Base-by-base conservation (phyloP, 805 yeast species). In the Candida taoyuanica region DNA sequence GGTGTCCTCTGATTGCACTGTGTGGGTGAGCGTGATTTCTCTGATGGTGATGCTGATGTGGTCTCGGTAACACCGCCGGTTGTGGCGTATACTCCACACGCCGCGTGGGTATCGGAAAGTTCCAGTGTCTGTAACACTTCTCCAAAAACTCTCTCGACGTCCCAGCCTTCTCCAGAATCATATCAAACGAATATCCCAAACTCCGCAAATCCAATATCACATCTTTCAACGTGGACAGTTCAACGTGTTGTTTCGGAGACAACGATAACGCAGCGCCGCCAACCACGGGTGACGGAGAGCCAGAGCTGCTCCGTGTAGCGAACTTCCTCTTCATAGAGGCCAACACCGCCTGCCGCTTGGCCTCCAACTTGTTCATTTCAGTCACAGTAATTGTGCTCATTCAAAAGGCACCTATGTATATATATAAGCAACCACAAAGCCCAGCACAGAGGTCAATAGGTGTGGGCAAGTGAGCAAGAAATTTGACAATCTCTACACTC, bases 201-300 rank as follows among this genome's bases (percentile, higher is more conserved):
- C 53, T 38, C 27, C 55, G 39, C n/a, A 55, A 31, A 13, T 54
- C 60, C n/a, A 45, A 14, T 1, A 55, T 38, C 5, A 53, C 53
- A 13, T 46, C 47, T 28, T 46, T 30, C 26, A 51, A 14, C 13
- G 31, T 16, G 16, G 36, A 3, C 30, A 31, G 7, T 33, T 23
- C 26, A n/a, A n/a, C 30, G 9, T 21, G 12, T 29, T 3, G n/a
- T 3, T 20, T 19, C 12, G 5, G 13, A 7, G 16, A 8, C 27
- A 7, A 9, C 23, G 7, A 14, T 8, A 15, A 12, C 16, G 18
- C 5, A 8, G 33, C 17, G 21, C 25, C 17, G 16, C 28, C 11
- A 4, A 24, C 30, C n/a, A 19, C 25, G 3, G 37, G 35, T 14
- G 36, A 31, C 18, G 14, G 29, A 3, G 40, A 26, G 11, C 19